phyloP scores from a whole-genome alignment of 2,329 filamentous ascomycete species.

The Claviceps sp. region DNA sequence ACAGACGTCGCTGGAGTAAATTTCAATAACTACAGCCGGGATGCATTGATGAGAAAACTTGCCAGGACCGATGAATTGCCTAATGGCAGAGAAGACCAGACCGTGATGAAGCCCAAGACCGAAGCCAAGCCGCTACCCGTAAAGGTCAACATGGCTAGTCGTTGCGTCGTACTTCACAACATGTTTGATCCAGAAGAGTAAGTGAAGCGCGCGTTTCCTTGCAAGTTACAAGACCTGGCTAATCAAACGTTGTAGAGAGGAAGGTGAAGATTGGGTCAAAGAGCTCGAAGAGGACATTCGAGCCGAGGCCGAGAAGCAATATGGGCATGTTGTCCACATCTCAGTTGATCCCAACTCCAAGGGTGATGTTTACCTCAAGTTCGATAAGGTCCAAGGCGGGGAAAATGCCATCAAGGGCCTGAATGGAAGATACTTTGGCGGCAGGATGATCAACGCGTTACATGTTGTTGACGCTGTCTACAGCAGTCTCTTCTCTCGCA shows the following conservation, averaged over 20 bases:
- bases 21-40: slow-evolving; percentile 98
- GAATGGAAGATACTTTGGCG: slow-evolving; percentile 92
- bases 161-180: slow-evolving; percentile 87
- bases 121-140: slow-evolving; percentile 67
- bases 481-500: slow-evolving; percentile 86
- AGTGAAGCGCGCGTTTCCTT: slow-evolving; percentile 23
- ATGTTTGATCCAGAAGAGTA: slow-evolving; percentile 92
- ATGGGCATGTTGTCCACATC: slow-evolving; percentile 96
- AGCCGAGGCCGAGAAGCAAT: slow-evolving; percentile 85
- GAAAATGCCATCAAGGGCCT: slow-evolving; percentile 97
- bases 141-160: slow-evolving; percentile 82
- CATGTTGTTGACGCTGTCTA: slow-evolving; percentile 98
- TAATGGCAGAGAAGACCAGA: slow-evolving; percentile 53
- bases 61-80: slow-evolving; percentile 79
- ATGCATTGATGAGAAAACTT: slow-evolving; percentile 97
- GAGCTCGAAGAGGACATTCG: slow-evolving; percentile 90
- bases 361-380: slow-evolving; percentile 97
- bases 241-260: slow-evolving; percentile 45
- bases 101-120: slow-evolving; percentile 64
- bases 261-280: slow-evolving; percentile 78
- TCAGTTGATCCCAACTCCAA: slow-evolving; percentile 83
- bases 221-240: slow-evolving; percentile 18
- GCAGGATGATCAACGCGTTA: slow-evolving; percentile 81
- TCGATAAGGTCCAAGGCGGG: slow-evolving; percentile 86
- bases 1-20: slow-evolving; percentile 97